Evolutionary conservation across 2,329 filamentous ascomycete species (phyloP).

Genomic region (Aplosporella prunicola): DNA sequence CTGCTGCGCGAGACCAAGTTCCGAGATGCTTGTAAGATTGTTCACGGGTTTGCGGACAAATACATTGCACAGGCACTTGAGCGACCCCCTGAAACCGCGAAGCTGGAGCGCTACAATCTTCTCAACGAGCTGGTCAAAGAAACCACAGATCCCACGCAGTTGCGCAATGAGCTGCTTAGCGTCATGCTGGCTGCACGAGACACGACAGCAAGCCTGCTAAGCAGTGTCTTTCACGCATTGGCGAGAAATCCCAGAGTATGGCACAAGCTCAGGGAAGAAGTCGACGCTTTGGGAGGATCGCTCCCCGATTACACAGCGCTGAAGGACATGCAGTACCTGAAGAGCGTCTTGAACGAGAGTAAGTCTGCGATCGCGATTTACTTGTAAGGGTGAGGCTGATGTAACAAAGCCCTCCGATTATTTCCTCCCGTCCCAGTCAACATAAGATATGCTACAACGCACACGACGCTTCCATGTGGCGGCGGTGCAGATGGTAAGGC

Average conservation of each 20-base stretch:
- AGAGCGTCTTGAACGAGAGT: constrained; percentile 22
- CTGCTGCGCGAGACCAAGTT: constrained; percentile 20
- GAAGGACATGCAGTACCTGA: constrained; percentile 23
- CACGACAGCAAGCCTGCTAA: constrained; percentile 30
- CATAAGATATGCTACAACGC: constrained; percentile 37
- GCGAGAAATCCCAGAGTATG: constrained; percentile 31
- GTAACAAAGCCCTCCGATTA: constrained; percentile 42
- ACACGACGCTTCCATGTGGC: constrained; percentile 42
- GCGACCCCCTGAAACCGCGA: too few relatives aligned
- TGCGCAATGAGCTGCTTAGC: constrained; percentile 39
- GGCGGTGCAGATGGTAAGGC: constrained; percentile 40
- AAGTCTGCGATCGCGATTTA: neutral
- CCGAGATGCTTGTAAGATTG: constrained; percentile 33
- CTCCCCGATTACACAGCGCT: constrained; percentile 20
- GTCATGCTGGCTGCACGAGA: constrained; percentile 33
- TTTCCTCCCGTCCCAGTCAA: constrained; percentile 49
- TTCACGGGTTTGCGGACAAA: too few relatives aligned
- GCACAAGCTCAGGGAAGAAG: constrained; percentile 30
- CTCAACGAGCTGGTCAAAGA: constrained; percentile 37
- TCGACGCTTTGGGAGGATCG: constrained; percentile 1
- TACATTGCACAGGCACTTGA: too few relatives aligned
- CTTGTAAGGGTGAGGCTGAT: too few relatives aligned
- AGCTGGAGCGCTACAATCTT: constrained; percentile 32
- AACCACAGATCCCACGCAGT: constrained; percentile 33
- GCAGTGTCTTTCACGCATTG: neutral